These are phyloP conservation scores for Effrenium voratum DNA, from an alignment of 73 alveolate genomes.

Conservation along the genomic window DNA sequence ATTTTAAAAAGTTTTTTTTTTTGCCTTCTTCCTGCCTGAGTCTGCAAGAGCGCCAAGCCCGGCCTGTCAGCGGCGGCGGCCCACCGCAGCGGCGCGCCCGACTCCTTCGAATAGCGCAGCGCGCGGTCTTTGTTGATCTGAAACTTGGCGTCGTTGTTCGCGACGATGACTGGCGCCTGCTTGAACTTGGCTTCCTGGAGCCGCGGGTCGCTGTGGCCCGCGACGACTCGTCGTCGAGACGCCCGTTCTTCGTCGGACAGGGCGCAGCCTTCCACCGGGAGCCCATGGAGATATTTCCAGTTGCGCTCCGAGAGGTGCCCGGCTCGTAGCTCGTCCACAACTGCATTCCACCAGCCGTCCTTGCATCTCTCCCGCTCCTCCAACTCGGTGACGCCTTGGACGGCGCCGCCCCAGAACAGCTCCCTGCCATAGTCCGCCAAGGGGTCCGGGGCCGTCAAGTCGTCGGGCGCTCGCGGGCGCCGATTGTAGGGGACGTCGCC, in stretches of 20 bases:
- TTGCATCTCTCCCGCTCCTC: conserved; percentile 28
- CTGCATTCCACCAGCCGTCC: conserved; percentile 50
- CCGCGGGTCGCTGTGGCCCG: conserved; percentile 16
- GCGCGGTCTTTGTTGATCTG: conserved; percentile 76
- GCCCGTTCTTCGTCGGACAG: background rate
- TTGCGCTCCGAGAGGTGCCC: conserved; percentile 1
- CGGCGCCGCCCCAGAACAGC: background rate
- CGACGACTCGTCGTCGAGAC: conserved; percentile 25
- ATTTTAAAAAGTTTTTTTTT: too few relatives aligned
- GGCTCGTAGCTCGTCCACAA: conserved; percentile 30
- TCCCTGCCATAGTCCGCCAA: conserved; percentile 21
- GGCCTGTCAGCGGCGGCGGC: conserved; percentile 8
- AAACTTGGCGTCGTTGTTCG: conserved; percentile 51
- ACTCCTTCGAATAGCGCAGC: background rate
- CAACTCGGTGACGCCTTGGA: conserved; percentile 48
- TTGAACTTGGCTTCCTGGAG: conserved; percentile 8
- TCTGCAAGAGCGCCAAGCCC: background rate
- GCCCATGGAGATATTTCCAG: conserved; percentile 36
- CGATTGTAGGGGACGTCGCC: conserved; percentile 22
- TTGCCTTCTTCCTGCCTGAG: conserved; percentile 19
- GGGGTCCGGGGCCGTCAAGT: background rate
- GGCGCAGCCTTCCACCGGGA: conserved; percentile 25
- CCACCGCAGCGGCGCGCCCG: conserved; percentile 39
- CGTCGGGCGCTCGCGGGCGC: background rate
- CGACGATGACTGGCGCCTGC: conserved; percentile 18